A percentile compares a stretch with the other conserved stretches of the same genome.
phyloP scores from a whole-genome alignment of 2,329 filamentous ascomycete species.

The Cladosporium colombiae region DNA sequence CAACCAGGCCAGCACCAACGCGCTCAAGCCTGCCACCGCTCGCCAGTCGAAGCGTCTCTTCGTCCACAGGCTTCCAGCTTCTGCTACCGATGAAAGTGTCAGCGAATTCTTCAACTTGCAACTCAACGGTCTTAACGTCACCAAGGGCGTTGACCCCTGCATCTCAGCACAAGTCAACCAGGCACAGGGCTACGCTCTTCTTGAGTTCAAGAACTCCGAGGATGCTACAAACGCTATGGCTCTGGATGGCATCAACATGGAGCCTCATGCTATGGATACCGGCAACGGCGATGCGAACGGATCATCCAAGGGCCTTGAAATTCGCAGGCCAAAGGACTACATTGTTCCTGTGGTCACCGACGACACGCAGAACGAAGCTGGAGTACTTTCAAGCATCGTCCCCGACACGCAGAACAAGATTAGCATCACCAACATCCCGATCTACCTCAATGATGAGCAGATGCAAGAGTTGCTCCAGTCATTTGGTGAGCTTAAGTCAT shows the following conservation, averaged over 20 bases:
- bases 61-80: slow-evolving; percentile 75
- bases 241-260: slow-evolving; percentile 85
- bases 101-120: slow-evolving; percentile 92
- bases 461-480: slow-evolving; percentile 85
- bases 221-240: slow-evolving; percentile 92
- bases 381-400: slow-evolving; percentile 76
- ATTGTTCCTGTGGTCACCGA: slow-evolving; percentile 82
- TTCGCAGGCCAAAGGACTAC: slow-evolving; percentile 92
- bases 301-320: slow-evolving; percentile 62
- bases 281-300: slow-evolving; percentile 57
- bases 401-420: slow-evolving; percentile 95
- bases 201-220: slow-evolving; percentile 84
- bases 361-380: slow-evolving; percentile 71
- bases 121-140: slow-evolving; percentile 92
- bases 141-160: slow-evolving; percentile 81
- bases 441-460: slow-evolving; percentile 86
- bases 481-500: slow-evolving; percentile 91
- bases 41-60: slow-evolving; percentile 92
- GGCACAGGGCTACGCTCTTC: slow-evolving; percentile 76
- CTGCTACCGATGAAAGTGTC: slow-evolving; percentile 73
- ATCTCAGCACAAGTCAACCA: slow-evolving; percentile 78
- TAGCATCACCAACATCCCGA: slow-evolving; percentile 83
- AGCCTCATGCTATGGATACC: slow-evolving; percentile 58
- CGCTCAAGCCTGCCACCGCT: slow-evolving; percentile 88
- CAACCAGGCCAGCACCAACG: slow-evolving; percentile 68